These are phyloP conservation scores for Beauveria bassiana DNA, from an alignment of 2,329 filamentous ascomycete species.

Conservation along the genomic window DNA sequence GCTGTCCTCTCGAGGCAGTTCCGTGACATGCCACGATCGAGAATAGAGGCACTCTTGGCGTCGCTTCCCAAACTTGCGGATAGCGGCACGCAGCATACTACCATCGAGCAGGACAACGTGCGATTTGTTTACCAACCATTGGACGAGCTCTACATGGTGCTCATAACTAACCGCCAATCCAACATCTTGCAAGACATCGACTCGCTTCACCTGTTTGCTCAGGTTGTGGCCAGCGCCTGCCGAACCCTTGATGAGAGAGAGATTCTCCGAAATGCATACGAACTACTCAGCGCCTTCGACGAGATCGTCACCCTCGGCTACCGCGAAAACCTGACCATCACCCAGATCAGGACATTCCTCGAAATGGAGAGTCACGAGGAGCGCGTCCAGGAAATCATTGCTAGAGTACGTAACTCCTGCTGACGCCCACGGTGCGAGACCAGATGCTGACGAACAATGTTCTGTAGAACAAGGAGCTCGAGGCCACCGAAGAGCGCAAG, in stretches of 20 bases:
- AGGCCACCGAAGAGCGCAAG: constrained; percentile 97
- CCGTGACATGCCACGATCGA: constrained; percentile 91
- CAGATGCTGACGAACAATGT: constrained; percentile 19
- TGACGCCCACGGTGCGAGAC: background rate
- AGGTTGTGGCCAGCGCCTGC: constrained; percentile 95
- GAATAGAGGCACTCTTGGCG: constrained; percentile 92
- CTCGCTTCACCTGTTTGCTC: constrained; percentile 93
- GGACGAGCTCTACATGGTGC: constrained; percentile 98
- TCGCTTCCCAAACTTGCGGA: constrained; percentile 97
- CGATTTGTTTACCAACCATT: constrained; percentile 98
- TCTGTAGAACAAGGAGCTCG: constrained; percentile 87
- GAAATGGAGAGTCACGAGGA: constrained; percentile 99
- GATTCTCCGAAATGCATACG: constrained; percentile 90
- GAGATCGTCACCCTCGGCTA: constrained; percentile 95
- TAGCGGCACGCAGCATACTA: constrained; percentile 93
- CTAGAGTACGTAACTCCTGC: constrained; percentile 51
- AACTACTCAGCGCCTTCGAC: constrained; percentile 92
- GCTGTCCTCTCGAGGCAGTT: constrained; percentile 97
- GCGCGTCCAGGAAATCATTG: constrained; percentile 96
- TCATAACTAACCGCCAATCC: constrained; percentile 98
- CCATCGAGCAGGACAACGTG: constrained; percentile 97
- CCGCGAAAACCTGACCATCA: constrained; percentile 89
- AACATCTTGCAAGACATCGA: constrained; percentile 99
- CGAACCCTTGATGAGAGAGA: constrained; percentile 93
- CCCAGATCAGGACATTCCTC: constrained; percentile 97